These are phyloP conservation scores for Musa acuminata DNA, from an alignment of 176 grass and related monocot species.

Conservation along the genomic window DNA sequence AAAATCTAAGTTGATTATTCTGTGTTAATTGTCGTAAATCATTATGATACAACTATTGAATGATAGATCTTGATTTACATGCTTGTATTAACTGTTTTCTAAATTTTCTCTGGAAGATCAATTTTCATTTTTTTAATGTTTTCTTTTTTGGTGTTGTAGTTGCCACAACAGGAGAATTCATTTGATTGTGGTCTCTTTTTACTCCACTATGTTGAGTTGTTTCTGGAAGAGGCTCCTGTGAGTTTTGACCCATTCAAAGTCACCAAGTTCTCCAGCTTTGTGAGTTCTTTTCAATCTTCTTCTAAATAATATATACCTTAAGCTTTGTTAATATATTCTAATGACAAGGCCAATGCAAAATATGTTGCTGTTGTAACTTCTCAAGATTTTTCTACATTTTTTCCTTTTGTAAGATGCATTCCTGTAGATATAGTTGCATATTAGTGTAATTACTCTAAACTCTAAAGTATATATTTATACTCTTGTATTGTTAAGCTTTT, in stretches of 20 bases:
- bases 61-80: not conserved
- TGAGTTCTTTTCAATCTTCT: slow-evolving; percentile 42
- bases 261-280: slow-evolving; percentile 52
- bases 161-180: slow-evolving; percentile 97
- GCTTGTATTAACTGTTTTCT: not conserved
- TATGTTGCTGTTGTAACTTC: not conserved
- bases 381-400: not conserved
- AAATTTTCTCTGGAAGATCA: not conserved
- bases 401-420: too few relatives aligned
- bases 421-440: too few relatives aligned
- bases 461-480: too few relatives aligned
- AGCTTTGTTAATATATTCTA: not conserved
- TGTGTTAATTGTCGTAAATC: too few relatives aligned
- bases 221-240: slow-evolving; percentile 70
- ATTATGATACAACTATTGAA: not conserved
- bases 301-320: not conserved
- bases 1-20: too few relatives aligned
- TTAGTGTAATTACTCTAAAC: too few relatives aligned
- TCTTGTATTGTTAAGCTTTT: too few relatives aligned
- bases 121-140: slow-evolving; percentile 12
- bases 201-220: slow-evolving; percentile 83
- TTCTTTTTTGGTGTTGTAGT: slow-evolving; percentile 38
- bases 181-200: slow-evolving; percentile 94
- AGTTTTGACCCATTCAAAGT: slow-evolving; percentile 66
- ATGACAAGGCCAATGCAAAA: not conserved